phyloP scores from a whole-genome alignment of 1,139 yeast genomes.

The Hansenula anomala region DNA sequence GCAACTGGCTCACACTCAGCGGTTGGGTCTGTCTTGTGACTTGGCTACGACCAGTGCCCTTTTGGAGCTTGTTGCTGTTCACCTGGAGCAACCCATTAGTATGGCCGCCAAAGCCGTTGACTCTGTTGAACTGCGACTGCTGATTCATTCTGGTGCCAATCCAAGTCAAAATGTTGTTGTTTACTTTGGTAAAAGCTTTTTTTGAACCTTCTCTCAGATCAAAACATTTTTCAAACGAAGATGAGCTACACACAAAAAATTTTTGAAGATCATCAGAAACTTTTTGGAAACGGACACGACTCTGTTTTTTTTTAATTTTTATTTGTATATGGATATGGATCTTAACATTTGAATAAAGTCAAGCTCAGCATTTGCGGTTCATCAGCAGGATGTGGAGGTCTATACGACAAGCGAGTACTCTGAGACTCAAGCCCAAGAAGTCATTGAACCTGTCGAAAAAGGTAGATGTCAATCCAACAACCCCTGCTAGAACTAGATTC shows the following conservation, averaged over 20 bases:
- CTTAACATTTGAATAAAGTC: too few relatives aligned
- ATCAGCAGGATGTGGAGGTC: conserved; percentile 1
- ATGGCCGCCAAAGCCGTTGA: neutral
- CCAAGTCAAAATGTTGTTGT: too few relatives aligned
- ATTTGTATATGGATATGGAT: neutral
- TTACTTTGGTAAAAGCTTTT: too few relatives aligned
- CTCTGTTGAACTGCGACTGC: neutral
- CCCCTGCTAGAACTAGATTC: conserved; percentile 82
- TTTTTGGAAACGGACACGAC: neutral
- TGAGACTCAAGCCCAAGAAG: conserved; percentile 15
- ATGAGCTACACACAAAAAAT: conserved; percentile 1
- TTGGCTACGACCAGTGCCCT: neutral
- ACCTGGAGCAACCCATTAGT: neutral
- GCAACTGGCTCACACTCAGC: conserved; percentile 10
- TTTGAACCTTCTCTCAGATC: neutral
- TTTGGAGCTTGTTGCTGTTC: neutral
- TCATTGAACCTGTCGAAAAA: conserved; percentile 19
- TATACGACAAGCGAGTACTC: conserved; percentile 9
- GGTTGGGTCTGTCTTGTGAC: conserved; percentile 12
- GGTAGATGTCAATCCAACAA: conserved; percentile 36
- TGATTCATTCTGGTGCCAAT: neutral
- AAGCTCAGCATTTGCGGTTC: too few relatives aligned
- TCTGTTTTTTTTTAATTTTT: too few relatives aligned
- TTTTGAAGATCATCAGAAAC: conserved; percentile 2
- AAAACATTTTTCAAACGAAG: neutral